A percentile compares a stretch with the other conserved stretches of the same genome.
phyloP scores from a whole-genome alignment of 2,329 filamentous ascomycete species.

The Orbilia javanica region DNA sequence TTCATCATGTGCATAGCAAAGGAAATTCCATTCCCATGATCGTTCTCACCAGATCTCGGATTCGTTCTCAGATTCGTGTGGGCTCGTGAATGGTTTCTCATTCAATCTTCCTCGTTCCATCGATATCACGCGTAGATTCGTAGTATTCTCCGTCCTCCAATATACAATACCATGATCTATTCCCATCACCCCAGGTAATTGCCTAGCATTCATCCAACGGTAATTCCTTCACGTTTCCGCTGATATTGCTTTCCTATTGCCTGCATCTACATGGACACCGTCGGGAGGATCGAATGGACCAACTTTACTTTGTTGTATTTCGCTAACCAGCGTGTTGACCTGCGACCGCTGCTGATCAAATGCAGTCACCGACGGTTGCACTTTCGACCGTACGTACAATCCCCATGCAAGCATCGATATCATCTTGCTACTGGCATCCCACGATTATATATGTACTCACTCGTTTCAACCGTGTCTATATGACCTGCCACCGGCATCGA shows the following conservation, averaged over 20 bases:
- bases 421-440: background rate
- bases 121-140: background rate
- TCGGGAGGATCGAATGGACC: background rate
- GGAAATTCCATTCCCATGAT: conserved; percentile 19
- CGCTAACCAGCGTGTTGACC: conserved; percentile 24
- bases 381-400: conserved; percentile 1
- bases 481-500: background rate
- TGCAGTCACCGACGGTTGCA: background rate
- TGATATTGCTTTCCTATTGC: background rate
- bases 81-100: conserved; percentile 8
- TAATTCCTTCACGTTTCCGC: too few species aligned
- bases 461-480: background rate
- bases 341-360: background rate
- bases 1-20: conserved; percentile 33
- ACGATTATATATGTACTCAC: conserved; percentile 7
- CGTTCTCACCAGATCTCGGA: conserved; percentile 14
- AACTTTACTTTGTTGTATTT: conserved; percentile 35
- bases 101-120: background rate
- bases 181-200: background rate
- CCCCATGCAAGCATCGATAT: background rate
- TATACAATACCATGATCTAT: background rate
- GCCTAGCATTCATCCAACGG: background rate
- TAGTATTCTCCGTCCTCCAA: background rate
- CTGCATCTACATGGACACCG: background rate
- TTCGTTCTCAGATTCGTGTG: conserved; percentile 1